A percentile compares a stretch with the other conserved stretches of the same genome.
These are phyloP conservation scores for Anthracocystis panici-leucophaei DNA, from an alignment of 1,284 basidiomycete species.

Conservation along the genomic window DNA sequence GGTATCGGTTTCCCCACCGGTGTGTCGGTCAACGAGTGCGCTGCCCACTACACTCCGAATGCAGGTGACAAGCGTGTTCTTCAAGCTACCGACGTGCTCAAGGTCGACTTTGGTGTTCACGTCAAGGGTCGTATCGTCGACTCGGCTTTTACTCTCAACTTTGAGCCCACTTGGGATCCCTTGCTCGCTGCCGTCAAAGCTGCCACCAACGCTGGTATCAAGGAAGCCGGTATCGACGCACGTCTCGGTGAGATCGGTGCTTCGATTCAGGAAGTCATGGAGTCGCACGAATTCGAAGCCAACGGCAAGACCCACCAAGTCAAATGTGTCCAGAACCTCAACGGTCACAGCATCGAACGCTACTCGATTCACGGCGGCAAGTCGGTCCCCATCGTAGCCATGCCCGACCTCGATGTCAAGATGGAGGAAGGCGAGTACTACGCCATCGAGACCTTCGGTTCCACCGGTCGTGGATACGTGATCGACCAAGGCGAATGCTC, in stretches of 20 bases:
- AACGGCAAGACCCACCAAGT: slow-evolving; percentile 81
- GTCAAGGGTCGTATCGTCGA: slow-evolving; percentile 94
- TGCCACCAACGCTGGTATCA: slow-evolving; percentile 88
- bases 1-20: slow-evolving; percentile 97
- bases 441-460: slow-evolving; percentile 98
- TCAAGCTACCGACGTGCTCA: slow-evolving; percentile 86
- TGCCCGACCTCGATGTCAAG: slow-evolving; percentile 83
- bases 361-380: slow-evolving; percentile 74
- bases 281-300: slow-evolving; percentile 95
- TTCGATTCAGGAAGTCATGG: slow-evolving; percentile 97
- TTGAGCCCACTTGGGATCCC: slow-evolving; percentile 89
- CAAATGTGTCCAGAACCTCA: slow-evolving; percentile 68
- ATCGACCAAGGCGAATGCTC: slow-evolving; percentile 89
- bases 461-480: slow-evolving; percentile 93
- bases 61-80: slow-evolving; percentile 92
- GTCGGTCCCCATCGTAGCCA: slow-evolving; percentile 86
- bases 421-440: slow-evolving; percentile 99
- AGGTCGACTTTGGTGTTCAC: slow-evolving; percentile 97
- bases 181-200: slow-evolving; percentile 91
- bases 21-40: slow-evolving; percentile 90
- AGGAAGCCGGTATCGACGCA: slow-evolving; percentile 88
- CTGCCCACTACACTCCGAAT: slow-evolving; percentile 97
- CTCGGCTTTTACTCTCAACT: slow-evolving; percentile 93
- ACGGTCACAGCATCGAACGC: slow-evolving; percentile 67
- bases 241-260: slow-evolving; percentile 92